Evolutionary conservation across 169 alveolate genomes (phyloP).

Genomic region (Plasmodium falciparum): DNA sequence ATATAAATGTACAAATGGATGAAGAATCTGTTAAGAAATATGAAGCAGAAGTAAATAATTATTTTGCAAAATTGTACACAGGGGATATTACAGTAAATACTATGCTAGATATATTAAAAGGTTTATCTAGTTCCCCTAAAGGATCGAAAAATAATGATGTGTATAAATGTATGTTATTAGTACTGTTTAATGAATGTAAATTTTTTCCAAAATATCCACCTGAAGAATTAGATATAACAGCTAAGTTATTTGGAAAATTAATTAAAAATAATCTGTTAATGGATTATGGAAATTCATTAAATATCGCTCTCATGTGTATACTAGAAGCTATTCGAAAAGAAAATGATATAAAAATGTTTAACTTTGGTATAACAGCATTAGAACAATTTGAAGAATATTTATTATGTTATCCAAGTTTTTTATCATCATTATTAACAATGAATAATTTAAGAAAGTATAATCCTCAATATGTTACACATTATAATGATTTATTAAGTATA

Average conservation of each 20-base stretch:
- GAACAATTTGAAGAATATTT: constrained; percentile 85
- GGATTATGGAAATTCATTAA: constrained; percentile 80
- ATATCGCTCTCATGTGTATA: constrained; percentile 83
- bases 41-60: constrained; percentile 83
- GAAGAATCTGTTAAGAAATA: constrained; percentile 69
- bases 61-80: constrained; percentile 84
- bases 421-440: constrained; percentile 67
- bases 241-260: constrained; percentile 88
- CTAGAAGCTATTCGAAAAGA: constrained; percentile 86
- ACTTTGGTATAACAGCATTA: constrained; percentile 87
- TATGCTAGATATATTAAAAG: constrained; percentile 85
- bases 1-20: constrained; percentile 76
- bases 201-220: constrained; percentile 90
- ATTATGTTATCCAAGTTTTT: constrained; percentile 85
- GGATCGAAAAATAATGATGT: constrained; percentile 83
- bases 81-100: constrained; percentile 83
- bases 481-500: constrained; percentile 25
- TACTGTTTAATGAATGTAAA: constrained; percentile 89
- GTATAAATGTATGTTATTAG: constrained; percentile 85
- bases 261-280: constrained; percentile 81
- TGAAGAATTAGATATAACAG: constrained; percentile 88
- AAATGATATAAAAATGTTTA: constrained; percentile 82
- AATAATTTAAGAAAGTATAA: constrained; percentile 52
- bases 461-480: constrained; percentile 52
- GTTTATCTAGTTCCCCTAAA: constrained; percentile 79